Percentiles rank a stretch among this genome's conserved stretches.
Conservation (phyloP, 2,329 filamentous ascomycete genomes). For the Hypoxylon sp. region DNA sequence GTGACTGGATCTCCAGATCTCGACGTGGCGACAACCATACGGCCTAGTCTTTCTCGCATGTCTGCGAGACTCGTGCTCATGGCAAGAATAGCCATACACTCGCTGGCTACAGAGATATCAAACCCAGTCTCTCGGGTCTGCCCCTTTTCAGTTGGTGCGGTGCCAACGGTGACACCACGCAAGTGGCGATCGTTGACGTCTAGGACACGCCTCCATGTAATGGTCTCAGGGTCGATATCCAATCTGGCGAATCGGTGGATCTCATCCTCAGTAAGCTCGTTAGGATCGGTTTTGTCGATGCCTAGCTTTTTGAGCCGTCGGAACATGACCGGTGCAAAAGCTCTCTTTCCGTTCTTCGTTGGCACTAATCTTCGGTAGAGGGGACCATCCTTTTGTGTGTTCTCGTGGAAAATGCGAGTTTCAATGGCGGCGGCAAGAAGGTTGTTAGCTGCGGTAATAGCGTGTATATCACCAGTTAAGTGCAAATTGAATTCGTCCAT, state of each 20-base stretch:
- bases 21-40: slow-evolving; percentile 95
- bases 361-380: slow-evolving; percentile 92
- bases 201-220: slow-evolving; percentile 95
- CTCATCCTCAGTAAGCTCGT: slow-evolving; percentile 92
- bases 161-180: slow-evolving; percentile 88
- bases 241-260: slow-evolving; percentile 89
- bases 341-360: slow-evolving; percentile 87
- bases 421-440: slow-evolving; percentile 96
- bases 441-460: slow-evolving; percentile 97
- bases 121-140: slow-evolving; percentile 91
- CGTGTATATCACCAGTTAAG: slow-evolving; percentile 97
- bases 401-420: slow-evolving; percentile 98
- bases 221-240: slow-evolving; percentile 96
- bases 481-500: slow-evolving; percentile 99
- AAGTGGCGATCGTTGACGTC: slow-evolving; percentile 98
- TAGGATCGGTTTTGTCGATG: slow-evolving; percentile 93
- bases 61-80: slow-evolving; percentile 89
- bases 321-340: slow-evolving; percentile 92
- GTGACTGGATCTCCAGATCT: slow-evolving; percentile 90
- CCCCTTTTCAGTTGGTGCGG: slow-evolving; percentile 91
- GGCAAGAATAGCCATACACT: slow-evolving; percentile 98
- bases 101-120: slow-evolving; percentile 96
- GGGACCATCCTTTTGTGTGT: slow-evolving; percentile 90
- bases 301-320: slow-evolving; percentile 94
- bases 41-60: slow-evolving; percentile 92